Percentiles rank a stretch among this genome's conserved stretches.
These are phyloP conservation scores for Euphorbia pulcherrima DNA, from an alignment of 345 rosid genomes.

Conservation along the genomic window DNA sequence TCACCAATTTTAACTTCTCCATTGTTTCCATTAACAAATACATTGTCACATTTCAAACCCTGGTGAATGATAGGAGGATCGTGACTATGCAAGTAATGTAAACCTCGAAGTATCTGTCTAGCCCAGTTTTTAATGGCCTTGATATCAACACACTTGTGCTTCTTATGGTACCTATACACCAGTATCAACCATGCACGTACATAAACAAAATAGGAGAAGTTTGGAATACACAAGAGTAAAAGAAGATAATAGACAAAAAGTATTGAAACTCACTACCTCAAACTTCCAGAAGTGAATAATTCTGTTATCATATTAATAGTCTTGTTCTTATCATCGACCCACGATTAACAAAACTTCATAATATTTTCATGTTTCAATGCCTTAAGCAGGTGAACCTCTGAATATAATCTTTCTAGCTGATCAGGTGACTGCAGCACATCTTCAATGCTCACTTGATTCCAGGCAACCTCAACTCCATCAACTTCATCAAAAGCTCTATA, in stretches of 20 bases:
- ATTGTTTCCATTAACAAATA: conserved; percentile 90
- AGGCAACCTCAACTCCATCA: conserved; percentile 87
- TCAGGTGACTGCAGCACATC: conserved; percentile 72
- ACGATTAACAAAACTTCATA: conserved; percentile 65
- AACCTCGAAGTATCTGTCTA: conserved; percentile 78
- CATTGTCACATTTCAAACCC: conserved; percentile 92
- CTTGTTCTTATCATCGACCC: conserved; percentile 83
- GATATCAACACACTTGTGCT: conserved; percentile 81
- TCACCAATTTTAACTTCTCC: conserved; percentile 98
- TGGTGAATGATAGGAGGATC: conserved; percentile 93
- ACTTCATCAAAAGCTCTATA: conserved; percentile 89
- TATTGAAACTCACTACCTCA: conserved; percentile 57
- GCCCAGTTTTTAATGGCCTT: conserved; percentile 95
- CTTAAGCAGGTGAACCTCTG: conserved; percentile 79
- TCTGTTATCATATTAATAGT: conserved; percentile 95
- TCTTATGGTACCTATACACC: conserved; percentile 64
- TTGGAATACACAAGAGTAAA: background rate
- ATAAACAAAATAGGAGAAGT: conserved; percentile 13
- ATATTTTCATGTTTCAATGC: conserved; percentile 76
- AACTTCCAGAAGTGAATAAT: conserved; percentile 86
- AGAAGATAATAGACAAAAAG: background rate
- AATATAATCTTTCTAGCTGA: conserved; percentile 68
- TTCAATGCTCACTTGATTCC: conserved; percentile 79
- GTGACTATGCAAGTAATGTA: conserved; percentile 81
- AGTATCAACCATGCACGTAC: conserved; percentile 28